phyloP scores from a whole-genome alignment of 2,329 filamentous ascomycete species.

The Botrytis fabae region DNA sequence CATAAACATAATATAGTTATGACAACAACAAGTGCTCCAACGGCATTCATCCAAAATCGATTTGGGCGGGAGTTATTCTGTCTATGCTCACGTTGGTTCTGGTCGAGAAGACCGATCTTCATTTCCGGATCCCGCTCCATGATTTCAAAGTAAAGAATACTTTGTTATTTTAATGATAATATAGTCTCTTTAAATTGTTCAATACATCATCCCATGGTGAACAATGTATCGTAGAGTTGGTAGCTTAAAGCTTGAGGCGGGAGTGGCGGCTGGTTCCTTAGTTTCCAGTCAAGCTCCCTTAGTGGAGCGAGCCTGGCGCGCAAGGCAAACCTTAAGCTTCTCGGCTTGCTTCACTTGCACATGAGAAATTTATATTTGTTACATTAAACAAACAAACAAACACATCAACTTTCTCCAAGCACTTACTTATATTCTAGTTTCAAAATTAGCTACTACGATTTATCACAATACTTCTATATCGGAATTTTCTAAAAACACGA shows the following conservation, averaged over 20 bases:
- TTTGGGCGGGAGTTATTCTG: not conserved
- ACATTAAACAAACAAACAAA: not conserved
- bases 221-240: not conserved
- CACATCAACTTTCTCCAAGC: not conserved
- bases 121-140: constrained; percentile 14
- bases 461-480: not conserved
- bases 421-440: not conserved
- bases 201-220: constrained; percentile 16
- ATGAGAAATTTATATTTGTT: constrained; percentile 4
- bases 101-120: constrained; percentile 18
- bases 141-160: not conserved
- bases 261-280: not conserved
- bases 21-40: not conserved
- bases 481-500: not conserved
- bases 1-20: not conserved
- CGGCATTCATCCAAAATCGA: not conserved
- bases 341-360: not conserved
- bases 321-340: constrained; percentile 20
- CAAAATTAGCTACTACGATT: not conserved
- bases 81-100: constrained; percentile 5
- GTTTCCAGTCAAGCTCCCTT: constrained; percentile 6
- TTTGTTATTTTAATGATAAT: not conserved
- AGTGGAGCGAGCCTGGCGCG: constrained; percentile 18
- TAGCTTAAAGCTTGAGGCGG: not conserved
- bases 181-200: not conserved